Base-by-base conservation (phyloP, 441 rosid species). In the Corymbia citriodora region DNA sequence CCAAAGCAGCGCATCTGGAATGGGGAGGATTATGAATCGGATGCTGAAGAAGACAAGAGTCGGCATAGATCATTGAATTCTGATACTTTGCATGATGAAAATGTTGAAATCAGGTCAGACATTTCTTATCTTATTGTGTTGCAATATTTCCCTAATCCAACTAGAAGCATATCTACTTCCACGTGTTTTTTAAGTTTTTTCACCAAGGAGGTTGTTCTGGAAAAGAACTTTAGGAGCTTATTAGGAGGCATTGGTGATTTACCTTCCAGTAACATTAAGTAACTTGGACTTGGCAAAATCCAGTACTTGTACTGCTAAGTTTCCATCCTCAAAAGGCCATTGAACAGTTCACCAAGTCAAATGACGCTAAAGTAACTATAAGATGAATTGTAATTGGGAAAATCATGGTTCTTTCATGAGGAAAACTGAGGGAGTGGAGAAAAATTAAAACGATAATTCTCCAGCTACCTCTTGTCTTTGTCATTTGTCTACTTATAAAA, bases 1-100 rank as follows among this genome's bases (percentile, higher is more conserved):
- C 98, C 99, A 88, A 95, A 96, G 89, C 99, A 93, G 90, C 98
- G 98, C 87, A 96, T 98, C 91, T 98, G 99, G 98, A 93, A 92
- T 93, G 97, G 98, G 89, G 97, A 95, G 31, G 95, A 90, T 90
- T 94, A 96, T 92, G 98, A 95, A 50, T 96, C 99, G 10, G 99
- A 97, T 91, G 94, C 93, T 88, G 99, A 96, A 36, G 97, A 95
- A 74, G 98, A 94, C 72, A 96, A 93, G 89, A 95, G 94, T 89
- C 92, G 9, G n/a, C 92, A 90, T 85, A 92, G 94, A 88, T 94
- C 92, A 90, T 89, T 91, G 55, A 91, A 88, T 91, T 89, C 87
- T 79, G 93, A 59, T 89, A 93, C 86, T 89, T 92, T 48, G 82
- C 87, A 89, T 61, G 86, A 87, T 86, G 90, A 88, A 90, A 92